These are phyloP conservation scores for Tetragonia tetragonoides DNA, from an alignment of 148 eudicot species.

Conservation along the genomic window DNA sequence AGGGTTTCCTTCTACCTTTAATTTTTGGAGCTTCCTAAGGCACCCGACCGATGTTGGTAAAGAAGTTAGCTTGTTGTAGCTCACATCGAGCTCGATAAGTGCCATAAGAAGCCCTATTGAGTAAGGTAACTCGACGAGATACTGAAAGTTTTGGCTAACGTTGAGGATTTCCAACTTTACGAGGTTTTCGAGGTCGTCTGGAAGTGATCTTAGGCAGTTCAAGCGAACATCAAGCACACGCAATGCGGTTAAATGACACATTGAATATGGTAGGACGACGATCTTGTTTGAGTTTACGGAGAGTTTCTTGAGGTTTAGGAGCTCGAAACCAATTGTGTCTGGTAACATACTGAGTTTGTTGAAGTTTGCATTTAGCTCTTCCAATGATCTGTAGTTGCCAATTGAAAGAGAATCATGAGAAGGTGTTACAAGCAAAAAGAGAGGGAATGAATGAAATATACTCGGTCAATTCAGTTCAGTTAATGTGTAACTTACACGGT, in stretches of 20 bases:
- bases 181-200: constrained; percentile 72
- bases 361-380: constrained; percentile 67
- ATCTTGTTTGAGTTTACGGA: constrained; percentile 77
- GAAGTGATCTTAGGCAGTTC: constrained; percentile 70
- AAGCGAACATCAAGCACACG: constrained; percentile 59
- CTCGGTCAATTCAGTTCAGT: too few species aligned
- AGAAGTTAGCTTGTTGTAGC: constrained; percentile 53
- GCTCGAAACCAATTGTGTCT: constrained; percentile 75
- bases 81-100: constrained; percentile 64
- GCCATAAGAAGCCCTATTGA: constrained; percentile 72
- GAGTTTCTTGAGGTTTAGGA: constrained; percentile 53
- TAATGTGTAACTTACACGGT: too few species aligned
- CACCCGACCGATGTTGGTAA: constrained; percentile 65
- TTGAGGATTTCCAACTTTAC: constrained; percentile 59
- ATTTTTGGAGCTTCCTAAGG: constrained; percentile 60
- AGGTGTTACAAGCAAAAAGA: neutral
- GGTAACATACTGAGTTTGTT: constrained; percentile 57
- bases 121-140: constrained; percentile 51
- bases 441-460: too few species aligned
- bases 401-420: neutral
- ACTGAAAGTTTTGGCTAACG: constrained; percentile 72
- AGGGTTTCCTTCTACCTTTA: constrained; percentile 70
- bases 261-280: constrained; percentile 53
- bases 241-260: constrained; percentile 57
- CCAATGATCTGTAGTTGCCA: constrained; percentile 36